A percentile compares a stretch with the other conserved stretches of the same genome.
Evolutionary conservation across 768 basidiomycete species (phyloP).

Genomic region (Cubamyces lactineus): DNA sequence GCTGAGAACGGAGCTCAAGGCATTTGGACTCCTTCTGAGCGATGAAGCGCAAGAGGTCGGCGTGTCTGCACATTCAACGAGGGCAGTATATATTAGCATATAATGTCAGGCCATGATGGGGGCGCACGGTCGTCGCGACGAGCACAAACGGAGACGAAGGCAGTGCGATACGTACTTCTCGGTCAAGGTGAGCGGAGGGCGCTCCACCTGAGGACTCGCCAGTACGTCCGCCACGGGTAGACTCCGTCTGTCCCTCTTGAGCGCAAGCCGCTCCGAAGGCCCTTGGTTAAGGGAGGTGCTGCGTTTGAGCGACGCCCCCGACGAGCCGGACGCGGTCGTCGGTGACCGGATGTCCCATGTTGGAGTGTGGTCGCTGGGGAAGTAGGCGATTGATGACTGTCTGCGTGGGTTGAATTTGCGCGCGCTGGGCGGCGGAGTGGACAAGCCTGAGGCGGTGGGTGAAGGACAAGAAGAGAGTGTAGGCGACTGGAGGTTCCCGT

Average conservation of each 20-base stretch:
- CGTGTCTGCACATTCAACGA: constrained; percentile 53
- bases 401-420: constrained; percentile 39
- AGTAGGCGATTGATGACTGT: constrained; percentile 60
- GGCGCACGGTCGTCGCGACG: neutral
- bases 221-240: constrained; percentile 26
- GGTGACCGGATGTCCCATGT: constrained; percentile 31
- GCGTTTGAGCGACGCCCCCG: constrained; percentile 24
- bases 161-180: constrained; percentile 60
- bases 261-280: constrained; percentile 8
- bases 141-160: neutral
- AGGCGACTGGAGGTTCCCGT: constrained; percentile 37
- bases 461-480: constrained; percentile 34
- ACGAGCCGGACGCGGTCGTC: constrained; percentile 16
- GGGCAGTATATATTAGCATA: neutral
- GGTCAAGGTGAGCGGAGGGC: constrained; percentile 58
- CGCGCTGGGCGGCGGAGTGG: constrained; percentile 28
- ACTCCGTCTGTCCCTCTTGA: constrained; percentile 37
- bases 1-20: constrained; percentile 77
- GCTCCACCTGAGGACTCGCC: constrained; percentile 20
- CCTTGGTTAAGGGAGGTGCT: constrained; percentile 29
- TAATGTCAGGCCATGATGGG: neutral
- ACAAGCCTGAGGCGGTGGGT: constrained; percentile 28
- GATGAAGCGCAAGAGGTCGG: constrained; percentile 80
- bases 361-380: constrained; percentile 37
- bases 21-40: constrained; percentile 87